Evolutionary conservation across 1,139 yeast genomes (phyloP).

Genomic region (Pichia sp.): DNA sequence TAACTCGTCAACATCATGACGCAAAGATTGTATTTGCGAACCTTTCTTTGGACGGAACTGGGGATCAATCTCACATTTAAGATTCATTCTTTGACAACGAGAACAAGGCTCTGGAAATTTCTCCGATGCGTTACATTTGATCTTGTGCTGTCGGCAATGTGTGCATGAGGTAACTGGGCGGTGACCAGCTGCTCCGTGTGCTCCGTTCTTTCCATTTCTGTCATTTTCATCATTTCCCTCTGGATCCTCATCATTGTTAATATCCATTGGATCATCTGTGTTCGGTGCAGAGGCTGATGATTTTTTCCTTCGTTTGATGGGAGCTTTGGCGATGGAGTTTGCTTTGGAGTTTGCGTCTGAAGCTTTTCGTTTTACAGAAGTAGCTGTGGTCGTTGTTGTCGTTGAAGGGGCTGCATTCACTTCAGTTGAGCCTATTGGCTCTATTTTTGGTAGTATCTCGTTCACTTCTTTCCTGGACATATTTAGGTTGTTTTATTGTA

Average conservation of each 20-base stretch:
- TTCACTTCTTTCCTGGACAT: too few relatives aligned
- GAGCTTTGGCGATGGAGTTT: too few relatives aligned
- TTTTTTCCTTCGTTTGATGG: too few relatives aligned
- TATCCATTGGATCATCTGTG: too few relatives aligned
- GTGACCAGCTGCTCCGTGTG: slow-evolving; percentile 38
- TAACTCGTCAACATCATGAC: slow-evolving; percentile 79
- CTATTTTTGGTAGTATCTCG: too few relatives aligned
- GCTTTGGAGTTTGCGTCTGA: too few relatives aligned
- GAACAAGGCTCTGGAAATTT: slow-evolving; percentile 78
- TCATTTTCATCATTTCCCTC: slow-evolving; percentile 1
- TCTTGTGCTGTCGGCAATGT: slow-evolving; percentile 91
- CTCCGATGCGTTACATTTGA: slow-evolving; percentile 86
- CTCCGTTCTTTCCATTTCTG: slow-evolving; percentile 3
- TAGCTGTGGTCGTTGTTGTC: too few relatives aligned
- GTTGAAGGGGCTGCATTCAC: too few relatives aligned
- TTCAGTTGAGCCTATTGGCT: too few relatives aligned
- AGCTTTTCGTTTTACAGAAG: too few relatives aligned
- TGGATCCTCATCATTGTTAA: slow-evolving; percentile 1
- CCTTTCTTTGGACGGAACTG: slow-evolving; percentile 89
- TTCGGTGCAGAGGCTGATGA: too few relatives aligned
- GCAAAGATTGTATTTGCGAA: slow-evolving; percentile 74
- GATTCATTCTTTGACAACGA: slow-evolving; percentile 71
- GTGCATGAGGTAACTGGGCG: slow-evolving; percentile 92
- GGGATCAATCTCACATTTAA: slow-evolving; percentile 86
- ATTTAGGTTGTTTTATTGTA: too few relatives aligned